Evolutionary conservation across 805 yeast species (phyloP).

Genomic region (Nakazawaea anatomiae): DNA sequence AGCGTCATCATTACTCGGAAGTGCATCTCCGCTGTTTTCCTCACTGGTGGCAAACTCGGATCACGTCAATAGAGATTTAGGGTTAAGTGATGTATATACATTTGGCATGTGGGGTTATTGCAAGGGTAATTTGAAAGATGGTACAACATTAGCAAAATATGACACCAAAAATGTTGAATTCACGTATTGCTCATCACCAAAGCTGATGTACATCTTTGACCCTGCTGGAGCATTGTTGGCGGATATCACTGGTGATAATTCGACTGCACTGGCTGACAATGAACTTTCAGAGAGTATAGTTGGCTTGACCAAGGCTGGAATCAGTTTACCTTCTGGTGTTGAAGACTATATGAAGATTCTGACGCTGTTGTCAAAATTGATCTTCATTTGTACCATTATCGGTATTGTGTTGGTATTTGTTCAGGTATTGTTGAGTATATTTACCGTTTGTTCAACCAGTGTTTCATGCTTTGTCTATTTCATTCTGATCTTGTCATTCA

Average conservation of each 20-base stretch:
- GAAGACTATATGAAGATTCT: conserved; percentile 38
- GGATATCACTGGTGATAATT: conserved; percentile 12
- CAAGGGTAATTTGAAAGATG: conserved; percentile 27
- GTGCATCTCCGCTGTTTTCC: conserved; percentile 3
- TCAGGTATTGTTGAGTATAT: conserved; percentile 35
- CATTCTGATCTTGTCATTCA: conserved; percentile 33
- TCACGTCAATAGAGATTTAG: conserved; percentile 19
- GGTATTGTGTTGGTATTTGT: conserved; percentile 40
- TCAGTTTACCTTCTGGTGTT: conserved; percentile 51
- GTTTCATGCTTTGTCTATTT: conserved; percentile 40
- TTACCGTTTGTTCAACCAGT: conserved; percentile 40
- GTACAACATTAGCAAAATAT: conserved; percentile 9
- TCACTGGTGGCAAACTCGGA: neutral
- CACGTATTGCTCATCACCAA: conserved; percentile 49
- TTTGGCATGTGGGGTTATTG: conserved; percentile 67
- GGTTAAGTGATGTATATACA: conserved; percentile 41
- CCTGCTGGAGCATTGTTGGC: conserved; percentile 31
- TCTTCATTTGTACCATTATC: conserved; percentile 49
- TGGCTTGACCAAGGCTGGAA: conserved; percentile 13
- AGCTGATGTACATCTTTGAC: conserved; percentile 51
- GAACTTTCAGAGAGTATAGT: conserved; percentile 7
- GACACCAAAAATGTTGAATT: conserved; percentile 21
- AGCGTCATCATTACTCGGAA: conserved; percentile 14
- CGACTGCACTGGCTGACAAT: conserved; percentile 16
- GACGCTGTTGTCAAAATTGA: conserved; percentile 45